Percentiles rank a stretch among this genome's conserved stretches.
Conservation (phyloP, 768 basidiomycete species). For the Lentinula edodes region DNA sequence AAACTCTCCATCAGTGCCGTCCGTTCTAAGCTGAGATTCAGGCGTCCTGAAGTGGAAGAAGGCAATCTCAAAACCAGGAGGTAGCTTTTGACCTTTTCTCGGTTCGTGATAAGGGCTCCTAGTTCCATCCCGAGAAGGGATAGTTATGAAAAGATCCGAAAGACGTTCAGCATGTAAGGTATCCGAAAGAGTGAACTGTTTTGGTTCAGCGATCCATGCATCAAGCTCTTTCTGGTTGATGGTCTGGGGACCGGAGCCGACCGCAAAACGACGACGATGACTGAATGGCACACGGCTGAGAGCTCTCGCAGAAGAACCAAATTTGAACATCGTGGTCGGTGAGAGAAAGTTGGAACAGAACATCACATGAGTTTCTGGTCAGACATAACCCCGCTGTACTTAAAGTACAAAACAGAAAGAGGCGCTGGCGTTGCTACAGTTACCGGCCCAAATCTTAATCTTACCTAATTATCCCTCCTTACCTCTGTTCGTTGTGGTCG, state of each 20-base stretch:
- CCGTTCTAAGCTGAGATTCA: slow-evolving; percentile 49
- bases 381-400: not conserved
- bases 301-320: not conserved
- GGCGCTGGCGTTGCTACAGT: not conserved
- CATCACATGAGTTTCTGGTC: not conserved
- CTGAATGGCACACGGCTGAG: not conserved
- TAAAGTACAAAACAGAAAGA: not conserved
- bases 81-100: slow-evolving; percentile 33
- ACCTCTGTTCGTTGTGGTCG: not conserved
- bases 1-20: slow-evolving; percentile 69
- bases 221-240: slow-evolving; percentile 29
- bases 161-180: slow-evolving; percentile 51
- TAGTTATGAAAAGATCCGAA: slow-evolving; percentile 59
- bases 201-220: slow-evolving; percentile 48
- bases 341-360: not conserved
- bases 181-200: slow-evolving; percentile 41
- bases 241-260: not conserved
- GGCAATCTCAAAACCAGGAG: slow-evolving; percentile 63
- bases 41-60: slow-evolving; percentile 70
- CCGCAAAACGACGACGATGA: not conserved
- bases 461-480: not conserved
- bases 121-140: slow-evolving; percentile 68
- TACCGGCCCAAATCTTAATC: not conserved
- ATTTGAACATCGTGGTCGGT: slow-evolving; percentile 1
- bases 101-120: slow-evolving; percentile 38